Conservation (phyloP, 129 eudicot species). For the Flaveria ramosissima region DNA sequence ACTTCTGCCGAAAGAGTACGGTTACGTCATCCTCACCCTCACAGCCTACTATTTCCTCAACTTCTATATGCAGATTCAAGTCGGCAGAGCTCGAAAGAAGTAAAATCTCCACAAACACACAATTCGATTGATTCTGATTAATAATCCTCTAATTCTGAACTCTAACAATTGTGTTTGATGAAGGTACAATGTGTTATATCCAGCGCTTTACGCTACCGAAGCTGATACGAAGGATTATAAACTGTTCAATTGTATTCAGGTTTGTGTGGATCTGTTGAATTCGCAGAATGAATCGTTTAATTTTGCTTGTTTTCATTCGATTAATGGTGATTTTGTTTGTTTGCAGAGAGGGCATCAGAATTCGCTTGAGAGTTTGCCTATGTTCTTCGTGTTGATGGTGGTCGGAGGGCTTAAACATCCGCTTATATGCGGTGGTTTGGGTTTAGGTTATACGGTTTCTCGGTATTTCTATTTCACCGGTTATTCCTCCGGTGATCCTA, state of each 20-base stretch:
- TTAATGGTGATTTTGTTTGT: constrained; percentile 12
- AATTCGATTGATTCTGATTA: background rate
- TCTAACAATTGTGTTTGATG: background rate
- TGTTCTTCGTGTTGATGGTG: constrained; percentile 58
- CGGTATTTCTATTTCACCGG: constrained; percentile 87
- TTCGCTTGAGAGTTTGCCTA: constrained; percentile 69
- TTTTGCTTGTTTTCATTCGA: background rate
- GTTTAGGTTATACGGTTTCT: constrained; percentile 40
- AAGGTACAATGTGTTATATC: constrained; percentile 78
- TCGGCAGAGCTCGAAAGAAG: constrained; percentile 44
- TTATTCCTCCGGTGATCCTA: constrained; percentile 73
- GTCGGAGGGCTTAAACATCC: constrained; percentile 83
- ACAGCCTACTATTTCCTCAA: constrained; percentile 30
- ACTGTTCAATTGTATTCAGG: constrained; percentile 93
- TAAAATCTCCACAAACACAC: constrained; percentile 10
- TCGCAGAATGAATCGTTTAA: background rate
- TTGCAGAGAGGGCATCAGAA: constrained; percentile 99
- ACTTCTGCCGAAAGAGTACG: constrained; percentile 38
- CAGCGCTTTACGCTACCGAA: constrained; percentile 79
- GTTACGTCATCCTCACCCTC: constrained; percentile 29
- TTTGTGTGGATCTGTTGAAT: constrained; percentile 18
- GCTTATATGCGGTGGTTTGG: constrained; percentile 48
- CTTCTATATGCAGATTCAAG: constrained; percentile 36
- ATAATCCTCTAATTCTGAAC: background rate
- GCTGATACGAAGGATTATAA: constrained; percentile 88